Percentiles rank a stretch among this genome's conserved stretches.
phyloP scores from a whole-genome alignment of 148 eudicot species.

The Dysphania ambrosioides region DNA sequence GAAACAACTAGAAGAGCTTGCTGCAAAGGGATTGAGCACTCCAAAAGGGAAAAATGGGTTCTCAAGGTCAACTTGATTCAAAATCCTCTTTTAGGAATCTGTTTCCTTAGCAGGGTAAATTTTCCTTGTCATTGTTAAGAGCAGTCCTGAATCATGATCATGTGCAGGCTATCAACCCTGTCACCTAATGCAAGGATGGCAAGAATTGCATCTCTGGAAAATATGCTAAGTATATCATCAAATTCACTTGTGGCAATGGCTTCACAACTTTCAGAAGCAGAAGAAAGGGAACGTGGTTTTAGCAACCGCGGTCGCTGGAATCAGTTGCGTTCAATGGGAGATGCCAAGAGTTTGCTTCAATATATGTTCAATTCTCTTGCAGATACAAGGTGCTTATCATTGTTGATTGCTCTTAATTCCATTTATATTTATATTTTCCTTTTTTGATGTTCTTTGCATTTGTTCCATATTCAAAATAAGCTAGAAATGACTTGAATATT shows the following conservation, averaged over 20 bases:
- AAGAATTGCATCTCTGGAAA: slow-evolving; percentile 89
- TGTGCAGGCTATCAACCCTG: slow-evolving; percentile 73
- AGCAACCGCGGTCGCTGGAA: slow-evolving; percentile 86
- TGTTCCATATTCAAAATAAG: not conserved
- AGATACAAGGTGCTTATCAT: slow-evolving; percentile 60
- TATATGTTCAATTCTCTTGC: slow-evolving; percentile 85
- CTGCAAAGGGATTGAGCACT: slow-evolving; percentile 83
- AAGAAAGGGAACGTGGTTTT: slow-evolving; percentile 87
- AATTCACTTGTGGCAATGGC: slow-evolving; percentile 98
- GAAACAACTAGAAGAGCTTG: slow-evolving; percentile 86
- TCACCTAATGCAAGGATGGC: slow-evolving; percentile 92
- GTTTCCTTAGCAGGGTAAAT: too few relatives aligned
- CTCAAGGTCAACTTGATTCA: slow-evolving; percentile 52
- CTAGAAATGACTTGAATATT: not conserved
- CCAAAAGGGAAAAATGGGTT: slow-evolving; percentile 89
- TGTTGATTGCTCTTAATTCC: not conserved
- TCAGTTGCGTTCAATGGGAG: slow-evolving; percentile 94
- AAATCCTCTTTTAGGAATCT: not conserved
- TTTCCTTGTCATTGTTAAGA: too few relatives aligned
- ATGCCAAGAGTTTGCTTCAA: slow-evolving; percentile 82
- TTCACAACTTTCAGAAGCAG: slow-evolving; percentile 99
- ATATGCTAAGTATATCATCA: slow-evolving; percentile 86
- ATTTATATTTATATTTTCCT: slow-evolving; percentile 2
- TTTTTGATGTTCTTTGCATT: not conserved
- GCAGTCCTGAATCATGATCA: slow-evolving; percentile 3